Evolutionary conservation across 306 rosid genomes (phyloP).

Genomic region (Biancaea sappan): DNA sequence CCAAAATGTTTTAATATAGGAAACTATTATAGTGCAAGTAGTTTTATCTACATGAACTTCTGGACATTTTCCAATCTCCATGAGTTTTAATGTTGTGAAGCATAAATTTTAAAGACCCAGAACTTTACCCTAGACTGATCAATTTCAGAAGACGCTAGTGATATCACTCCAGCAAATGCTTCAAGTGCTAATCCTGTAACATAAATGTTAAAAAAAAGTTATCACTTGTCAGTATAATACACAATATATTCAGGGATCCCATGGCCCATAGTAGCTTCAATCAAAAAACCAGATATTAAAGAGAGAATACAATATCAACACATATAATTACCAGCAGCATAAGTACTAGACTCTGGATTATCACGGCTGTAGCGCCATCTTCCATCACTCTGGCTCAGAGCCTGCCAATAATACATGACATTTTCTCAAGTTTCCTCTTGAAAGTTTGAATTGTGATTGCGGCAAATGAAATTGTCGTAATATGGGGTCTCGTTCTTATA

Average conservation of each 20-base stretch:
- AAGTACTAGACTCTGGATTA: slow-evolving; percentile 93
- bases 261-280: slow-evolving; percentile 8
- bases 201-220: slow-evolving; percentile 17
- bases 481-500: slow-evolving; percentile 8
- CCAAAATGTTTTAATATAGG: neutral
- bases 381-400: slow-evolving; percentile 99
- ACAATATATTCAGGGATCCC: slow-evolving; percentile 11
- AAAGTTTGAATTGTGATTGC: neutral
- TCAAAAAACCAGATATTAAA: neutral
- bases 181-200: slow-evolving; percentile 87
- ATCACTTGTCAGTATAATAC: slow-evolving; percentile 22
- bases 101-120: slow-evolving; percentile 28
- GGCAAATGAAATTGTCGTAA: neutral
- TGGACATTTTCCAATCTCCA: slow-evolving; percentile 20
- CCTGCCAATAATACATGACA: slow-evolving; percentile 53
- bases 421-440: slow-evolving; percentile 31
- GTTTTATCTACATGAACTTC: neutral
- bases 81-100: slow-evolving; percentile 19
- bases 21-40: neutral
- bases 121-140: slow-evolving; percentile 71
- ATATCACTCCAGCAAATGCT: slow-evolving; percentile 87
- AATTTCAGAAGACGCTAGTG: slow-evolving; percentile 84
- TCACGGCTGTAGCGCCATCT: slow-evolving; percentile 93
- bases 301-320: slow-evolving; percentile 21
- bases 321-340: slow-evolving; percentile 84